Evolutionary conservation across 768 basidiomycete species (phyloP), one percentile per base, ranked within the genome.

Genomic region (Ramaria rubella): DNA sequence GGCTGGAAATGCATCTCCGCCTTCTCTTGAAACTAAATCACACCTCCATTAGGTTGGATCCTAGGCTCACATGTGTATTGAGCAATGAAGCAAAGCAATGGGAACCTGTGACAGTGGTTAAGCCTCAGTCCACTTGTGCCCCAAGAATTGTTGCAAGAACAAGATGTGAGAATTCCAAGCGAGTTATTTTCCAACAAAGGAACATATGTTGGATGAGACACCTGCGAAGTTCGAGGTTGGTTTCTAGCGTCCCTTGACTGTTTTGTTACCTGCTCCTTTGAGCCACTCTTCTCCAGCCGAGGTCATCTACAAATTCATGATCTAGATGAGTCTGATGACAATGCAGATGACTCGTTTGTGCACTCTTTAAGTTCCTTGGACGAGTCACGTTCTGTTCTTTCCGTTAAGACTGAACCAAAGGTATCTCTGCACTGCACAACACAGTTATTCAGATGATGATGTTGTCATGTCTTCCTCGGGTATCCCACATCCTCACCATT

Each of bases 291-390:
- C 57, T 59, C 30, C 50, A 60, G 55, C 67, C 50, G 61, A 69
- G 45, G 75, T 82, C 23, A 68, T 77, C 4, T 89, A 87, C 62
- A 84, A 88, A 66, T 69, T 87, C 52, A 71, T 70, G 15, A 40
- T 19, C 15, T 40, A 15, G 38, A 40, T 40, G 8, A 36, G 34
- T 36, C 34, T n/a, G n/a, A n/a, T 36, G 34, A 36, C 17, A 36
- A 36, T 8, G 15, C 15, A 4, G 38, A 40, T 5, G 15, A 17
- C 5, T 40, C 38, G 15, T 40, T n/a, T n/a, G n/a, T n/a, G n/a
- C 38, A 40, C 38, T 17, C 15, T 15, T 40, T 19, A 40, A 14
- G 15, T 15, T n/a, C 38, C 5, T 17, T 19, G 6, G 15, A 40
- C 19, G 6, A 14, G 15, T 40, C 19, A 15, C 15, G 38, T 6